Evolutionary conservation across 2,329 filamentous ascomycete genomes (phyloP), one percentile per base, ranked within the genome.

Genomic region (Chalaropsis ovoidea): DNA sequence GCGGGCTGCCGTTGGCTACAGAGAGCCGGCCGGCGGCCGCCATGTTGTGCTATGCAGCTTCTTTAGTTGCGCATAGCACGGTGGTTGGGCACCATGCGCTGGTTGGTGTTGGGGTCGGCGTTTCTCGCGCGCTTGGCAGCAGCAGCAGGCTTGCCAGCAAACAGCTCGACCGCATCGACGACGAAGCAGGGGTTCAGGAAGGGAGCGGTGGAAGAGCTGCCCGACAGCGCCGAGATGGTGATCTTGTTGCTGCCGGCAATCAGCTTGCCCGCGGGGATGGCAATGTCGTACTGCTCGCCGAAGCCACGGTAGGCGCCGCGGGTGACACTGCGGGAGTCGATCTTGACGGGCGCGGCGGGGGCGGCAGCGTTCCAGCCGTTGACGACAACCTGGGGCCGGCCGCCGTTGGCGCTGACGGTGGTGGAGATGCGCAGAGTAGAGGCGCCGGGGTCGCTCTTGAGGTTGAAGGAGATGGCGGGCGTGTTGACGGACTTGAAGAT

Each of bases 341-440:
- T 82, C 74, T 86, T 85, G 10, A 76, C 78, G 0, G 85, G 85
- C 0, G 83, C 81, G 1, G 76, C 71, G 0, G 82, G 82, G 0
- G 76, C 75, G 0, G 77, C 68, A 0, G 77, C 78, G 10, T 72
- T 76, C 73, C 78, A 86, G 45, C 75, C 76, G 70, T 87, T 86
- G 61, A 87, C 77, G n/a, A 73, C 77, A 11, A 79, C 79, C 49
- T 78, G 76, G 0, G 85, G 85, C 11, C 85, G 77, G 5, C 77
- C 82, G 24, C 84, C 81, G 0, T 81, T 80, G 68, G 86, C 87
- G 1, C 81, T 77, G 24, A 88, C 76, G 0, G 85, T 88, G 0
- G 85, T 88, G 4, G 83, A 84, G 67, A 88, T 81, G 54, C 84
- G 79, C 31, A 88, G 78, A 0, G 83, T 87, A 1, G 82, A 80